These are phyloP conservation scores for Serendipita vermifera DNA, from an alignment of 768 basidiomycete genomes.

Conservation along the genomic window DNA sequence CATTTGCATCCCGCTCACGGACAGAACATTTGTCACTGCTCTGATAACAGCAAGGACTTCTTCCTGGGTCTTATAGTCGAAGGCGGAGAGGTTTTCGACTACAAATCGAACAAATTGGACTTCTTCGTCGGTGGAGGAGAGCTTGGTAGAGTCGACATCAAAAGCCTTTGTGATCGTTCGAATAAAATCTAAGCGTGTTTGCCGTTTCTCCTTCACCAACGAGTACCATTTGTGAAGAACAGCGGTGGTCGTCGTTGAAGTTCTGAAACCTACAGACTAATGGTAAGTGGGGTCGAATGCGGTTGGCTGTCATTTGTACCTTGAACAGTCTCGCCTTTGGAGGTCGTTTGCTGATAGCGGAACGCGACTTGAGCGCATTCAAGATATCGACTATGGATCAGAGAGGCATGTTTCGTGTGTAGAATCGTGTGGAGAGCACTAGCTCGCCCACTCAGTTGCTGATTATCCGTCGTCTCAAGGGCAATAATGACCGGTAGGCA, in stretches of 20 bases:
- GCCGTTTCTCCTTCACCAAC: conserved; percentile 83
- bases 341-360: conserved; percentile 60
- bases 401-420: conserved; percentile 77
- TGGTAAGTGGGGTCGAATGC: background rate
- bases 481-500: conserved; percentile 88
- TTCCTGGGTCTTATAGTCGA: conserved; percentile 94
- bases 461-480: conserved; percentile 70
- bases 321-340: conserved; percentile 32
- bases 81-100: conserved; percentile 82
- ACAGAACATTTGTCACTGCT: conserved; percentile 58
- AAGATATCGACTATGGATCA: conserved; percentile 75
- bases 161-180: conserved; percentile 72
- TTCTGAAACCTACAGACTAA: conserved; percentile 43
- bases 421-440: conserved; percentile 66
- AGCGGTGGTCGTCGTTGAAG: conserved; percentile 52
- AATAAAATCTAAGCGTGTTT: conserved; percentile 72
- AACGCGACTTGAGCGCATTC: conserved; percentile 72
- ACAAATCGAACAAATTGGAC: conserved; percentile 82
- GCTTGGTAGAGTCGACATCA: conserved; percentile 46
- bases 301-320: background rate
- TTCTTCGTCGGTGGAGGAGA: conserved; percentile 61
- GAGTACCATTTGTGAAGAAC: conserved; percentile 83
- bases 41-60: conserved; percentile 81
- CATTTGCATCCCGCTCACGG: conserved; percentile 69
- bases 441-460: conserved; percentile 55